phyloP scores from a whole-genome alignment of 148 eudicot species.

The Amaranthus hypochondriacus region DNA sequence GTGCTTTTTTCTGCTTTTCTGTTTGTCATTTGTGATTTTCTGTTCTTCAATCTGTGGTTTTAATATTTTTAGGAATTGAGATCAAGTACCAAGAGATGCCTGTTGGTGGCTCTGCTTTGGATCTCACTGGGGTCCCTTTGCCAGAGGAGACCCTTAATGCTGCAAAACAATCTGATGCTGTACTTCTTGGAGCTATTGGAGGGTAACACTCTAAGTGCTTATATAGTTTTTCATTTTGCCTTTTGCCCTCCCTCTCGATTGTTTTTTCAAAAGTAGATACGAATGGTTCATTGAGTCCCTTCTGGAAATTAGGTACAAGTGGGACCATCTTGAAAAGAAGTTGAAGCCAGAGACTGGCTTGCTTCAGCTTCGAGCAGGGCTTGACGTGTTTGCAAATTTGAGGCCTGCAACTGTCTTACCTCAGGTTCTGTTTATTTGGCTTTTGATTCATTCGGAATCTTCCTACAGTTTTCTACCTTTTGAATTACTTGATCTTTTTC shows the following conservation, averaged over 20 bases:
- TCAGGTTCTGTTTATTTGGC: constrained; percentile 45
- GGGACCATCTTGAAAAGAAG: constrained; percentile 87
- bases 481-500: background rate
- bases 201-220: constrained; percentile 39
- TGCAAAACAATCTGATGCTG: constrained; percentile 83
- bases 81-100: constrained; percentile 80
- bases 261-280: background rate
- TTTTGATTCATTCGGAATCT: background rate
- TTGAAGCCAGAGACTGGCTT: constrained; percentile 94
- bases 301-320: constrained; percentile 57
- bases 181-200: constrained; percentile 96
- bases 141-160: constrained; percentile 83
- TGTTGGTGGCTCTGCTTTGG: constrained; percentile 83
- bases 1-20: background rate
- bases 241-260: background rate
- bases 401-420: constrained; percentile 94
- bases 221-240: background rate
- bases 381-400: constrained; percentile 90
- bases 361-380: constrained; percentile 94
- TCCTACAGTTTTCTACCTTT: background rate
- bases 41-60: background rate
- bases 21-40: background rate
- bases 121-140: constrained; percentile 82
- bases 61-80: constrained; percentile 37
- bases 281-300: background rate